Conservation (phyloP, 169 alveolate genomes). For the Eimeria praecox region DNA sequence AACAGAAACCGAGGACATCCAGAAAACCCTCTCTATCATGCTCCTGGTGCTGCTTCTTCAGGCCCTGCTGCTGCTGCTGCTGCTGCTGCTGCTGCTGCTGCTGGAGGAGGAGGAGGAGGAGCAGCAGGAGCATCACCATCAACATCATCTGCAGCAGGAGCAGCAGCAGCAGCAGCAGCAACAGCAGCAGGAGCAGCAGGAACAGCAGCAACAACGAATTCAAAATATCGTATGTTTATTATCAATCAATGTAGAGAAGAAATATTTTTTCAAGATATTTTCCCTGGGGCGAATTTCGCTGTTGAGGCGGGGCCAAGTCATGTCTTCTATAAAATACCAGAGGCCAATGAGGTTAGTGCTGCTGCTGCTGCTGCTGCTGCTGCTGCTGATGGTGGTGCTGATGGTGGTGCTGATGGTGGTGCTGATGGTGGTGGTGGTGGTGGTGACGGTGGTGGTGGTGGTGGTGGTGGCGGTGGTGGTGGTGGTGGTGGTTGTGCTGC, state of each 20-base stretch:
- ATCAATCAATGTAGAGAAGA: slow-evolving; percentile 61
- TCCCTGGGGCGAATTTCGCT: slow-evolving; percentile 11
- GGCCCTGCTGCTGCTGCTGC: slow-evolving; percentile 49
- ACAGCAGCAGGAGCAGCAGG: neutral
- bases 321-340: slow-evolving; percentile 35
- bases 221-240: slow-evolving; percentile 48
- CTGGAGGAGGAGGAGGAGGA: neutral
- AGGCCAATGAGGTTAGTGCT: neutral
- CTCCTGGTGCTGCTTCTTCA: neutral
- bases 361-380: slow-evolving; percentile 36
- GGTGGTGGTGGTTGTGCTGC: slow-evolving; percentile 3
- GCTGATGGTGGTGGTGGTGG: neutral
- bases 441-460: neutral
- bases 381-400: neutral
- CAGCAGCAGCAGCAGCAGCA: neutral
- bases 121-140: neutral
- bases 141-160: neutral
- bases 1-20: neutral
- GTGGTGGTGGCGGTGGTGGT: neutral
- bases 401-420: neutral
- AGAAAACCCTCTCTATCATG: neutral
- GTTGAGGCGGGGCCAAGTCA: slow-evolving; percentile 65
- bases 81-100: neutral
- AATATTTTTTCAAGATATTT: slow-evolving; percentile 42
- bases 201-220: slow-evolving; percentile 4